A percentile compares a stretch with the other conserved stretches of the same genome.
Evolutionary conservation across 768 basidiomycete genomes (phyloP).

Genomic region (Pisolithus albus): DNA sequence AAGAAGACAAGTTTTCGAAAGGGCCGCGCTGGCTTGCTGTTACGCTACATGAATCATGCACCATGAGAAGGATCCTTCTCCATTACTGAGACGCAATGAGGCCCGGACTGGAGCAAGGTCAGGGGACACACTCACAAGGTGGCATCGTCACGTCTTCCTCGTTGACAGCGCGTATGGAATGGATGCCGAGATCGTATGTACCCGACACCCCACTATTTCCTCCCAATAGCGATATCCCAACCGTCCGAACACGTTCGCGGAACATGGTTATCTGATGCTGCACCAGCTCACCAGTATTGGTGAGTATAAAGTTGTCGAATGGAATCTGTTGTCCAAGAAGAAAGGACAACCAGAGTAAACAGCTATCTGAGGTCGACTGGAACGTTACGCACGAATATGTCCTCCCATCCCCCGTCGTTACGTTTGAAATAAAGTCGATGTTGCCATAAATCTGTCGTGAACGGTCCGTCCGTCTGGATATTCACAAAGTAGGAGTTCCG

Average conservation of each 20-base stretch:
- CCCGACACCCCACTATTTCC: constrained; percentile 73
- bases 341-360: no score
- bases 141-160: constrained; percentile 49
- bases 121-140: constrained; percentile 20
- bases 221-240: constrained; percentile 85
- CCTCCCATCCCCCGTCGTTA: constrained; percentile 67
- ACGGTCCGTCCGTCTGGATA: constrained; percentile 79
- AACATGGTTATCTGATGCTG: constrained; percentile 70
- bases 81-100: constrained; percentile 7
- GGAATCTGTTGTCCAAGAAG: constrained; percentile 53
- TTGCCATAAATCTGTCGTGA: constrained; percentile 88
- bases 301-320: constrained; percentile 66
- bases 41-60: constrained; percentile 9
- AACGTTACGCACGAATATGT: constrained; percentile 57
- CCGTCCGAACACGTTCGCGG: constrained; percentile 63
- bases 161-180: constrained; percentile 76
- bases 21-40: no score
- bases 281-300: constrained; percentile 66
- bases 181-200: constrained; percentile 75
- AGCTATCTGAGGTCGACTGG: constrained; percentile 1
- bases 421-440: constrained; percentile 79
- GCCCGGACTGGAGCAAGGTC: not conserved
- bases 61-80: constrained; percentile 23
- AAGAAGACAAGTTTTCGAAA: no score
- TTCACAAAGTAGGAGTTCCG: constrained; percentile 89